Evolutionary conservation across 2,329 filamentous ascomycete species (phyloP).

Genomic region (Fusarium nisikadoi): DNA sequence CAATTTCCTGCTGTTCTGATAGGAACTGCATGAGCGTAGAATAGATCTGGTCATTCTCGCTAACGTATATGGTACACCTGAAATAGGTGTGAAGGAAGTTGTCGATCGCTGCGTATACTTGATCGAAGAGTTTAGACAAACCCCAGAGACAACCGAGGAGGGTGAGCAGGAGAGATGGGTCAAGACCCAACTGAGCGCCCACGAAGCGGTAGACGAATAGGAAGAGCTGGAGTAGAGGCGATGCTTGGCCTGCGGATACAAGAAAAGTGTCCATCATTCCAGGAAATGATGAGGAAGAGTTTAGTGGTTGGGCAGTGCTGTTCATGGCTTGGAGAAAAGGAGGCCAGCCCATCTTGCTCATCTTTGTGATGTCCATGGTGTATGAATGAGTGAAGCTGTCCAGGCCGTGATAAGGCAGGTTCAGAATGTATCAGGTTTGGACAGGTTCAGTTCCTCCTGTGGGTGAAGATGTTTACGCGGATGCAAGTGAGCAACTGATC

Average conservation of each 20-base stretch:
- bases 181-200: conserved; percentile 58
- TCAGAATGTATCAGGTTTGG: background rate
- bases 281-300: conserved; percentile 40
- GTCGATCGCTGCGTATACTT: conserved; percentile 50
- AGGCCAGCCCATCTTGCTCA: conserved; percentile 44
- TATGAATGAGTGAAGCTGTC: background rate
- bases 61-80: conserved; percentile 64
- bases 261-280: conserved; percentile 58
- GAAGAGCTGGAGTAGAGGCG: conserved; percentile 55
- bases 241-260: conserved; percentile 56
- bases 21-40: conserved; percentile 68
- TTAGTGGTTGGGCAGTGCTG: conserved; percentile 31
- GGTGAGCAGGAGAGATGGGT: conserved; percentile 60
- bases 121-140: conserved; percentile 50
- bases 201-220: conserved; percentile 59
- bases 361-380: conserved; percentile 42
- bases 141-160: conserved; percentile 61
- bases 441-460: background rate
- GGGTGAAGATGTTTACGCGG: background rate
- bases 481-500: background rate
- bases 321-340: conserved; percentile 44
- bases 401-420: background rate
- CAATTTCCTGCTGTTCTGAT: conserved; percentile 61
- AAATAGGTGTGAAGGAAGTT: conserved; percentile 57
- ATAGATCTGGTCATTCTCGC: conserved; percentile 68